Base-by-base conservation (phyloP, 495 filamentous ascomycete species). In the Aspergillus cavernicola region DNA sequence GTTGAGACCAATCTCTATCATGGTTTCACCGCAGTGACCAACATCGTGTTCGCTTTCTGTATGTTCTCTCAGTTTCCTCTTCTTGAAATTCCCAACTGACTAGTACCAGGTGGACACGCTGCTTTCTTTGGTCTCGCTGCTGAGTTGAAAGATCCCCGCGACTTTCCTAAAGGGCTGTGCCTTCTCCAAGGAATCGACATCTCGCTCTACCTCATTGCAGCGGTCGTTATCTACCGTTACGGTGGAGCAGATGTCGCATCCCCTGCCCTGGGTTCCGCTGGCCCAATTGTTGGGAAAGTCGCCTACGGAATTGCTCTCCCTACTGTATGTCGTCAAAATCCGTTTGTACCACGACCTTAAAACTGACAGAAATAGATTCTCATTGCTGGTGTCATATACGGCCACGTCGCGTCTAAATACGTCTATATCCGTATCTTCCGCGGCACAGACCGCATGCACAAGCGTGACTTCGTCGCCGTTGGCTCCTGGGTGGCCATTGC, bases 261-360 rank as follows among this genome's bases (percentile, higher is more conserved):
- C 0, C 90, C 90, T 2, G 88, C 89, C 2, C 75, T 95, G 4
- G 80, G 86, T 9, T 86, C 86, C 0, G 84, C 87, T 8, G 77
- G 82, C 11, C 70, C 72, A 0, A 26, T 82, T 0, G 64, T 93
- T 2, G 77, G 83, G 46, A 91, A 90, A 66, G 55, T 75, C 24
- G 86, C 88, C 3, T 95, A 87, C 60, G 89, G 89, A 15, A 74
- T 95, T 53, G 89, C 88, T 3, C 66, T 89, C 4, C 90, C 90
- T 0, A 89, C 87, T 9, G 82, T 76, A 43, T 15, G 68, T 65
- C 19, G 32, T 35, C 11, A 31, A 15, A 1, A 12, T 29, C n/a
- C 8, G 19, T 20, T 11, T n/a, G n/a, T n/a, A n/a, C n/a, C n/a
- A n/a, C n/a, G n/a, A n/a, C 7, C 26, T 44, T 16, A 4, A 13